Percentiles rank a stretch among this genome's conserved stretches.
Evolutionary conservation across 768 basidiomycete genomes (phyloP).

Genomic region (Pisolithus microcarpus): DNA sequence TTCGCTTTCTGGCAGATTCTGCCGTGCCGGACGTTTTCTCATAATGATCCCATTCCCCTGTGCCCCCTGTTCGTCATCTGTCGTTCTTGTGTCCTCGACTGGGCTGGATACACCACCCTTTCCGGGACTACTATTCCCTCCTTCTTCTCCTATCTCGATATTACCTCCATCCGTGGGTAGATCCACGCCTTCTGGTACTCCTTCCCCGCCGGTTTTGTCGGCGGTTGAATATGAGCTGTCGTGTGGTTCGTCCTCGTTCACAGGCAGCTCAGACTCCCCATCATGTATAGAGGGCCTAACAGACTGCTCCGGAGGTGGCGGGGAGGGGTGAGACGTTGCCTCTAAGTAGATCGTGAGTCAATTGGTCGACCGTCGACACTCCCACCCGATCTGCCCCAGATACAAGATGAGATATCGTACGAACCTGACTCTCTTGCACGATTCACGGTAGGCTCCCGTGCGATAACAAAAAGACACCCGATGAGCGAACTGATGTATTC

Average conservation of each 20-base stretch:
- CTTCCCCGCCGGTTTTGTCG: conserved; percentile 4
- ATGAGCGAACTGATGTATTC: conserved; percentile 12
- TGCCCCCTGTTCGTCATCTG: background rate
- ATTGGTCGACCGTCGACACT: background rate
- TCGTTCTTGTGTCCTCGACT: background rate
- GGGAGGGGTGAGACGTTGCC: background rate
- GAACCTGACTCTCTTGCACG: background rate
- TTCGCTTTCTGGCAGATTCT: background rate
- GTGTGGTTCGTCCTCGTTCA: background rate
- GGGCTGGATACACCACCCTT: too few relatives aligned
- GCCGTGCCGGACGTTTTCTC: background rate
- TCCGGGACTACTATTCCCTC: background rate
- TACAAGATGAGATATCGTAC: background rate
- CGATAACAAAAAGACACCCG: conserved; percentile 17
- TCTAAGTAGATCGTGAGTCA: background rate
- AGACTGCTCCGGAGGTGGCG: background rate
- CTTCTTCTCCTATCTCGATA: background rate
- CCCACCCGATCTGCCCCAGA: conserved; percentile 2
- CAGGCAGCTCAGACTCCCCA: background rate
- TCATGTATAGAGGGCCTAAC: background rate
- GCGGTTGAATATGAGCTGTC: background rate
- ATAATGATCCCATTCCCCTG: background rate
- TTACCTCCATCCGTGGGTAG: background rate
- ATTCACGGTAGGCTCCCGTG: background rate
- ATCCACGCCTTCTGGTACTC: conserved; percentile 2